phyloP scores from a whole-genome alignment of 2,329 filamentous ascomycete species.

The Alternaria triticimaculans region DNA sequence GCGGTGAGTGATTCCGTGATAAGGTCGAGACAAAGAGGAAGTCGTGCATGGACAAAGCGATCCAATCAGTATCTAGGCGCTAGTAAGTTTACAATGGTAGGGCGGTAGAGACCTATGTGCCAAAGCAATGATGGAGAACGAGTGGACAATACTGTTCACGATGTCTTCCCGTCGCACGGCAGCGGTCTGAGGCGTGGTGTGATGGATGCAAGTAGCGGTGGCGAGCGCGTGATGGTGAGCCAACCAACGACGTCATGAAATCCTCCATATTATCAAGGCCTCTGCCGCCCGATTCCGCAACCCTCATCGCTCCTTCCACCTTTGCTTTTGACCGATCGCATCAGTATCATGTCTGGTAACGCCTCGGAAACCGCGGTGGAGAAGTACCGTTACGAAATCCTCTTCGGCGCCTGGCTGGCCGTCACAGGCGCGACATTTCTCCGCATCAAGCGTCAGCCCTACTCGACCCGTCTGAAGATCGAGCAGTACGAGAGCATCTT shows the following conservation, averaged over 20 bases:
- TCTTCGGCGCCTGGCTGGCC: constrained; percentile 35
- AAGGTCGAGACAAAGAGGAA: neutral
- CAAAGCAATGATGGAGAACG: neutral
- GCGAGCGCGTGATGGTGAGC: constrained; percentile 12
- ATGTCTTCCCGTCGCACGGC: neutral
- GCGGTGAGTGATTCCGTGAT: neutral
- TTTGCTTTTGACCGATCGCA: neutral
- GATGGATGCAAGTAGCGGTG: constrained; percentile 10
- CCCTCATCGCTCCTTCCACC: neutral
- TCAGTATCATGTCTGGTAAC: constrained; percentile 22
- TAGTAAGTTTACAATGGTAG: neutral
- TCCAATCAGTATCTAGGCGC: neutral
- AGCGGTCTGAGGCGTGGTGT: constrained; percentile 4
- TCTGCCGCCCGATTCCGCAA: neutral
- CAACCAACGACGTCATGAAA: constrained; percentile 17
- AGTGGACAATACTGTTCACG: neutral
- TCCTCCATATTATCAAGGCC: constrained; percentile 1
- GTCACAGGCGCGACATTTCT: constrained; percentile 44
- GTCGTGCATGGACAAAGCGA: neutral
- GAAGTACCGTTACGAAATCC: constrained; percentile 40
- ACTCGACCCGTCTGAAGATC: constrained; percentile 40
- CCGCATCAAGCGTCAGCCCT: constrained; percentile 45
- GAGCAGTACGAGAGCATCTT: constrained; percentile 50
- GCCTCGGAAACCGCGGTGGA: constrained; percentile 22
- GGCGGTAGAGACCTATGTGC: neutral